Base-by-base conservation (phyloP, 1,284 basidiomycete species). In the Jaminaea rosea region DNA sequence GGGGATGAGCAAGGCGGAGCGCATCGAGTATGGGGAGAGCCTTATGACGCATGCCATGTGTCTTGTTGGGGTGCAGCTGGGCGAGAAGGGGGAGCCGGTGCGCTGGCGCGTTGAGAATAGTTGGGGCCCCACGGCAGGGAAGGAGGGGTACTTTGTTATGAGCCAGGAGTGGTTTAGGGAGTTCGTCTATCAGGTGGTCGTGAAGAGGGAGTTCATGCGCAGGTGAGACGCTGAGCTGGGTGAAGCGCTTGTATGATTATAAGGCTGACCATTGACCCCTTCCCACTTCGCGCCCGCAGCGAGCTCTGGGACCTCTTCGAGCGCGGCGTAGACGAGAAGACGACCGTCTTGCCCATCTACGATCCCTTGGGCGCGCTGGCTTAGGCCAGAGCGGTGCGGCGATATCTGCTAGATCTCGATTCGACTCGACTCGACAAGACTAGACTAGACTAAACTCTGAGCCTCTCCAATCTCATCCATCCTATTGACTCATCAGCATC, bases 61-160 rank as follows among this genome's bases (percentile, higher is more conserved):
- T 37, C 65, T 65, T 44, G 60, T 56, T 4, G 62, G 53, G 2
- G 59, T 64, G 15, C 56, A 65, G 37, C 52, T 70, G 45, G 57
- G 64, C 29, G 50, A 53, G 0, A 75, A 77, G 0, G 88, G 88
- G 44, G 82, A 82, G 53, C 84, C 89, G 1, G 77, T 91, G 27
- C 80, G 89, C 10, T 97, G 88, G 81, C 87, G 89, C 75, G 87
- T 96, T 10, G 91, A 97, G 79, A 97, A 97, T 78, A 86, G 84
- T 8, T 97, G 92, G 93, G 86, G 88, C 23, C 49, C 49, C 6
- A 81, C 84, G n/a, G 78, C 78, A 4, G 88, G 92, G 19, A 80
- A 88, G 60, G 84, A 90, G 65, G 92, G 90, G 2, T 96, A 84
- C 77, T 91, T 87, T 77, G 83, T 93, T 63, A 93, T 93, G 72